A percentile compares a stretch with the other conserved stretches of the same genome.
These are phyloP conservation scores for Spergularia azorica DNA, from an alignment of 179 eudicot genomes.

Conservation along the genomic window DNA sequence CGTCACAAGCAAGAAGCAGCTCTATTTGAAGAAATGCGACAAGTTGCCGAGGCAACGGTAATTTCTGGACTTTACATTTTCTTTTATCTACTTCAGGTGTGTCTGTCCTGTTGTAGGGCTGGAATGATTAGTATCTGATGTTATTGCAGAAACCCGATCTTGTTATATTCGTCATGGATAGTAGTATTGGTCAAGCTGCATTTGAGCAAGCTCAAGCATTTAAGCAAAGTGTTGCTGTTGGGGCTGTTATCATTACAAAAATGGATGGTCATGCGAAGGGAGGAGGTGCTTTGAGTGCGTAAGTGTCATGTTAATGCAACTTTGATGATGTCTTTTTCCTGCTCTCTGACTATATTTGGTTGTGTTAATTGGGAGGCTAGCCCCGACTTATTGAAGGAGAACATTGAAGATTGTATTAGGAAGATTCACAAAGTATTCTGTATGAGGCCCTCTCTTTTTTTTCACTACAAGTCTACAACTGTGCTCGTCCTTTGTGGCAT, in stretches of 20 bases:
- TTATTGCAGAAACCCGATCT: constrained; percentile 92
- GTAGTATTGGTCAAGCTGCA: constrained; percentile 99
- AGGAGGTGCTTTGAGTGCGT: constrained; percentile 99
- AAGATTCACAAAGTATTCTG: background rate
- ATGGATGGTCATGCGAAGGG: constrained; percentile 99
- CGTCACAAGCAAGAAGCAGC: constrained; percentile 99
- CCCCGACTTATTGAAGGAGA: background rate
- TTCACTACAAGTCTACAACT: too few relatives aligned
- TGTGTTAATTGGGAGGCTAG: background rate
- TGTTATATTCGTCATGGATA: constrained; percentile 95
- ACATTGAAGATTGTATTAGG: background rate
- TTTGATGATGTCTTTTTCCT: background rate
- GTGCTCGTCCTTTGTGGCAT: too few relatives aligned
- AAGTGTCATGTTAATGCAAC: constrained; percentile 40
- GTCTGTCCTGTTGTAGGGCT: background rate
- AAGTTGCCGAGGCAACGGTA: constrained; percentile 97
- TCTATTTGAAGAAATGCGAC: constrained; percentile 98
- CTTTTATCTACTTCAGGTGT: constrained; percentile 1
- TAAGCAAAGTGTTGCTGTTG: constrained; percentile 96
- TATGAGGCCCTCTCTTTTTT: too few relatives aligned
- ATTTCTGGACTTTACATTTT: constrained; percentile 2
- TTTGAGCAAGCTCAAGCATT: constrained; percentile 96
- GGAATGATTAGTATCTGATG: constrained; percentile 8
- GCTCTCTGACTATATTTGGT: background rate
- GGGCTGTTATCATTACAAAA: constrained; percentile 94